Base-by-base conservation (phyloP, 225 moss, liverwort and hornwort species). In the Anthoceros angustus region DNA sequence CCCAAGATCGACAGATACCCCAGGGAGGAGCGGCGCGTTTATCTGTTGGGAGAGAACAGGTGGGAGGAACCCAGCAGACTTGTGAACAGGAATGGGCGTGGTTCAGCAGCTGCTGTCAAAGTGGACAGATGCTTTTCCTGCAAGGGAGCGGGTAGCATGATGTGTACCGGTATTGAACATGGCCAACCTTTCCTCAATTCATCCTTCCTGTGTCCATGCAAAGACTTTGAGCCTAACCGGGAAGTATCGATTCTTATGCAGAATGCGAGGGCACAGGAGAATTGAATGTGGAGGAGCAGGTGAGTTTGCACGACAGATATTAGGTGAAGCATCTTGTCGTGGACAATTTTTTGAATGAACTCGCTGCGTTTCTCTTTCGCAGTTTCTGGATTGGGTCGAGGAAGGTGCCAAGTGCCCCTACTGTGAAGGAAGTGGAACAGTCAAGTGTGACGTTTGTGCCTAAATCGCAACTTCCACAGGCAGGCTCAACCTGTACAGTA, bases 261-360 rank as follows among this genome's bases (percentile, higher is more conserved):
- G 98, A 98, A 43, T 98, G 98, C 64, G 98, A 98, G 68, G 98
- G 98, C 66, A 92, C 89, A 0, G 98, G 98, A 15, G 92, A 92
- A 9, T 65, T 98, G 75, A 98, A 98, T 69, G 89, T 92, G 41
- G 92, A 98, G 76, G 98, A 89, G 61, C 89, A 82, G 78, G 82
- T 78, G 69, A 11, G 32, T 25, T 15, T 64, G 7, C 10, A 0
- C 9, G 25, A 25, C 6, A 4, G 8, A 1, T 21, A 2, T 21
- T 15, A 4, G 4, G 4, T 55, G 68, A 80, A 80, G 79, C 76
- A 69, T 71, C 73, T 80, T 76, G 65, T 76, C 75, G 21, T 80
- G 79, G 73, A 80, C 50, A 55, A 16, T 1, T 55, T 4, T 55
- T 21, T 55, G 50, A 55, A 16, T 3, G 21, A 16, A 23, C 4